Evolutionary conservation across 2,329 filamentous ascomycete species (phyloP).

Genomic region (Aquanectria penicillioides): DNA sequence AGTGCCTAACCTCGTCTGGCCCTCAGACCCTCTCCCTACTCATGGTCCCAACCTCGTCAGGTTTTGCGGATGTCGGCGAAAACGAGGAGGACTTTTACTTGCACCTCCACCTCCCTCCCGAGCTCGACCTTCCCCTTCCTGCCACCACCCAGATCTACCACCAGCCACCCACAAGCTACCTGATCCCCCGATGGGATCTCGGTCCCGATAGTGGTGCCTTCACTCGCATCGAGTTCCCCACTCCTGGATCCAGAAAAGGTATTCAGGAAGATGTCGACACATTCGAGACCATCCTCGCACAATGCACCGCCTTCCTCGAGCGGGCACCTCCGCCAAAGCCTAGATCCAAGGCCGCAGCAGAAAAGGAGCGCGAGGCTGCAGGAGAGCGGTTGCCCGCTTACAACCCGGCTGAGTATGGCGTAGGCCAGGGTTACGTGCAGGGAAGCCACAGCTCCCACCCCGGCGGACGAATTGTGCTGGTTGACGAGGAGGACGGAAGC

Average conservation of each 20-base stretch:
- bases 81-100: conserved; percentile 96
- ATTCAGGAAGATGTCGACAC: conserved; percentile 94
- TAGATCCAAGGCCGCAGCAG: conserved; percentile 46
- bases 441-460: conserved; percentile 64
- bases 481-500: conserved; percentile 96
- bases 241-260: conserved; percentile 74
- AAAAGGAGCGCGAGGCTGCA: conserved; percentile 53
- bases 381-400: conserved; percentile 69
- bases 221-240: conserved; percentile 90
- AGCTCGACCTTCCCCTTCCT: conserved; percentile 91
- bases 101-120: conserved; percentile 91
- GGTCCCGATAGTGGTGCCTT: conserved; percentile 90
- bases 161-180: conserved; percentile 89
- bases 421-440: conserved; percentile 80
- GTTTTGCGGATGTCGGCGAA: conserved; percentile 69
- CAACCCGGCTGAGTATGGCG: conserved; percentile 82
- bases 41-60: conserved; percentile 92
- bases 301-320: conserved; percentile 96
- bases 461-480: conserved; percentile 83
- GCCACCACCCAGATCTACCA: conserved; percentile 98
- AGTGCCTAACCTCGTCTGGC: conserved; percentile 82
- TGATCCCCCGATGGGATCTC: conserved; percentile 95
- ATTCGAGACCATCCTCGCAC: conserved; percentile 97
- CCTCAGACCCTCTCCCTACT: conserved; percentile 91
- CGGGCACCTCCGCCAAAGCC: conserved; percentile 72